Conservation (phyloP, 1,139 yeast genomes). For the Spencermartinsiella ligniputridi region DNA sequence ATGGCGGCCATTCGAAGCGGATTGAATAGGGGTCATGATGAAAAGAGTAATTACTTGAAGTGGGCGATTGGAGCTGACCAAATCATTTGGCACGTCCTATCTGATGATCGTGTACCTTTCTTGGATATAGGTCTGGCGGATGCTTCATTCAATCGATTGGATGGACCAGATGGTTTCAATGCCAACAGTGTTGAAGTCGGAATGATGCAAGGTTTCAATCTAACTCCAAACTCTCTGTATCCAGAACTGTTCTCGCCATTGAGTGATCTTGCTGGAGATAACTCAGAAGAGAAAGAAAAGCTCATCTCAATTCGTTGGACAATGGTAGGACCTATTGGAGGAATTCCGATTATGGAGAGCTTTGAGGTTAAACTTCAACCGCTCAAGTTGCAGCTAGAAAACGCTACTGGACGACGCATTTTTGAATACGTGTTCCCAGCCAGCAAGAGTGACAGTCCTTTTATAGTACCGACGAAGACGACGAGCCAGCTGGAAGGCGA, state of each 20-base stretch:
- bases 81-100: slow-evolving; percentile 66
- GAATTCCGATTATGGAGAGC: slow-evolving; percentile 63
- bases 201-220: slow-evolving; percentile 66
- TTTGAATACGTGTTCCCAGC: slow-evolving; percentile 65
- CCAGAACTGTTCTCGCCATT: slow-evolving; percentile 69
- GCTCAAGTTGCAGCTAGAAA: slow-evolving; percentile 67
- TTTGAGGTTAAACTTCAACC: slow-evolving; percentile 56
- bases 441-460: slow-evolving; percentile 30
- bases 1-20: slow-evolving; percentile 64
- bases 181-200: slow-evolving; percentile 55
- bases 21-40: slow-evolving; percentile 40
- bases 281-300: slow-evolving; percentile 17
- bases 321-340: slow-evolving; percentile 77
- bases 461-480: slow-evolving; percentile 14
- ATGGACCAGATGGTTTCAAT: slow-evolving; percentile 61
- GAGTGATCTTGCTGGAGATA: slow-evolving; percentile 22
- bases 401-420: slow-evolving; percentile 56
- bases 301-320: slow-evolving; percentile 64
- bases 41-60: slow-evolving; percentile 37
- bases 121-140: slow-evolving; percentile 67
- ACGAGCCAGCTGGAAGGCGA: slow-evolving; percentile 8
- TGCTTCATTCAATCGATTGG: slow-evolving; percentile 56
- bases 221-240: slow-evolving; percentile 55
- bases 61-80: slow-evolving; percentile 72
- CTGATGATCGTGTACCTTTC: slow-evolving; percentile 57